phyloP scores from a whole-genome alignment of 2,329 filamentous ascomycete genomes.

The Xylaria sp. region DNA sequence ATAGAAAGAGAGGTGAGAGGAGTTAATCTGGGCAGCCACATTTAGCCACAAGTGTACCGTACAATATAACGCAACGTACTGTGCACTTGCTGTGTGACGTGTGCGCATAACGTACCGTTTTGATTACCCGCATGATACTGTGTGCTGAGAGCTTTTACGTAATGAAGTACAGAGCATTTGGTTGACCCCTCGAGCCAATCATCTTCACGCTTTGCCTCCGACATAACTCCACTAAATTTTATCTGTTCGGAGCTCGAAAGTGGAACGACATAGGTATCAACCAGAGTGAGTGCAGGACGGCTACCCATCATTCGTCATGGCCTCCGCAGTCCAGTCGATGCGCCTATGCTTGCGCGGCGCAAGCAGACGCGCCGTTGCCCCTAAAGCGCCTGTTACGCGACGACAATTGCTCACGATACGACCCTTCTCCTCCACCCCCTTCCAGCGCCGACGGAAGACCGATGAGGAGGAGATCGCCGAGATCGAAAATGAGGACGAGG shows the following conservation, averaged over 20 bases:
- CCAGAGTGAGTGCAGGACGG: constrained; percentile 5
- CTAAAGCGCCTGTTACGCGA: constrained; percentile 17
- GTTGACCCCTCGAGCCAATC: constrained; percentile 5
- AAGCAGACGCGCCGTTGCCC: constrained; percentile 25
- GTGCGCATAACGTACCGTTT: too few species aligned
- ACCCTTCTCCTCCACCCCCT: constrained; percentile 28
- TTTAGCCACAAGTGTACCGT: neutral
- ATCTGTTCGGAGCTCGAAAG: constrained; percentile 6
- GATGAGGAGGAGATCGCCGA: constrained; percentile 23
- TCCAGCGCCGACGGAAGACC: constrained; percentile 19
- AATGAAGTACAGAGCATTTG: neutral
- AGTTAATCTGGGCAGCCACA: neutral
- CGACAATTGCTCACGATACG: constrained; percentile 25
- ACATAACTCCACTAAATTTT: constrained; percentile 19
- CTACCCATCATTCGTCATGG: constrained; percentile 33
- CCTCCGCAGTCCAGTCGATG: constrained; percentile 38
- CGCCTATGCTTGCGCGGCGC: constrained; percentile 37
- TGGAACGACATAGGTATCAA: constrained; percentile 1
- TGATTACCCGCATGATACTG: neutral
- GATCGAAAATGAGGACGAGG: neutral
- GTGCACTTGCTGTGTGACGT: too few species aligned
- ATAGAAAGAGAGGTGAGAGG: neutral
- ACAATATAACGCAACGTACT: too few species aligned
- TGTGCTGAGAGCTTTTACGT: neutral
- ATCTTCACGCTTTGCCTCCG: neutral